A percentile compares a stretch with the other conserved stretches of the same genome.
Conservation (phyloP, 2,329 filamentous ascomycete species). For the Tricladium varicosporioides region DNA sequence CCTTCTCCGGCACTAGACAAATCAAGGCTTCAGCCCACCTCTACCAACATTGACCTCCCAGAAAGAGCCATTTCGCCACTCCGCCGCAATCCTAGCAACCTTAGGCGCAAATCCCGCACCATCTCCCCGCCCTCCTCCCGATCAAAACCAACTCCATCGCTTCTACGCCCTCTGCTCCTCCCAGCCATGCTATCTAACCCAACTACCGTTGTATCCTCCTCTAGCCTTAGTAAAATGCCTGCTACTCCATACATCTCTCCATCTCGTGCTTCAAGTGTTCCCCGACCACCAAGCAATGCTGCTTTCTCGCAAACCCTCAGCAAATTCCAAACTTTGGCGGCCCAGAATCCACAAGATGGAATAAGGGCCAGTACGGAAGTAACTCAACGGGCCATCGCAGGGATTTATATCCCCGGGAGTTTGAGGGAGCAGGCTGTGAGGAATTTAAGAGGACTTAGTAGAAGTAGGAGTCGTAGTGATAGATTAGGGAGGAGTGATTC, state of each 20-base stretch:
- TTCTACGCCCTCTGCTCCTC: not conserved
- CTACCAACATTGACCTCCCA: conserved; percentile 5
- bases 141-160: not conserved
- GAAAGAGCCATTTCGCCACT: no score
- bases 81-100: no score
- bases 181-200: no score
- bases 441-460: conserved; percentile 9
- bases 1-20: not conserved
- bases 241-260: not conserved
- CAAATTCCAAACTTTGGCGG: conserved; percentile 14
- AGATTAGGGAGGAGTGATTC: not conserved
- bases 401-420: conserved; percentile 20
- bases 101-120: no score
- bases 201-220: not conserved
- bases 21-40: not conserved
- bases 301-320: conserved; percentile 11
- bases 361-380: conserved; percentile 11
- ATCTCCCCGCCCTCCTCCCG: no score
- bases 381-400: conserved; percentile 14
- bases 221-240: not conserved
- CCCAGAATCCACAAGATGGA: conserved; percentile 4
- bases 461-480: conserved; percentile 8
- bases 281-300: conserved; percentile 2
- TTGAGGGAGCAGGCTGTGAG: conserved; percentile 21
- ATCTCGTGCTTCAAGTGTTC: not conserved